A percentile compares a stretch with the other conserved stretches of the same genome.
Conservation (phyloP, 2,329 filamentous ascomycete genomes). For the Apiospora pterosperma region DNA sequence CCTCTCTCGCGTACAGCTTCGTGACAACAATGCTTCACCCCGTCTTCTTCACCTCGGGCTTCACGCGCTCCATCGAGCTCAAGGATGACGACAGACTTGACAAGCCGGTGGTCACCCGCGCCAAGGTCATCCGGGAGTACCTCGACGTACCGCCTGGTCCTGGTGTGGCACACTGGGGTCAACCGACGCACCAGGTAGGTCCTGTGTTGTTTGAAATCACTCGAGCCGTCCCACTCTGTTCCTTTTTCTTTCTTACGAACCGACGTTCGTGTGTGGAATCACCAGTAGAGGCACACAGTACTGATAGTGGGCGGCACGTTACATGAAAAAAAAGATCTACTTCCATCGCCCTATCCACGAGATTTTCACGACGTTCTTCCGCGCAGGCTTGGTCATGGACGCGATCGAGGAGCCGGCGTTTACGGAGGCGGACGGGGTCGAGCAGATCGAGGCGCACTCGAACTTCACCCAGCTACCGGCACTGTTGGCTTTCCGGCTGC, state of each 20-base stretch:
- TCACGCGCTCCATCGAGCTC: slow-evolving; percentile 35
- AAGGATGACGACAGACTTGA: slow-evolving; percentile 31
- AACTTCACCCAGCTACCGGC: slow-evolving; percentile 38
- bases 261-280: neutral
- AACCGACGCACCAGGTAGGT: slow-evolving; percentile 32
- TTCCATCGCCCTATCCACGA: slow-evolving; percentile 44
- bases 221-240: neutral
- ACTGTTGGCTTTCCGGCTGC: slow-evolving; percentile 29
- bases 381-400: slow-evolving; percentile 38
- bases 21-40: slow-evolving; percentile 46
- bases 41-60: slow-evolving; percentile 44
- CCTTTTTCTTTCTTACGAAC: neutral
- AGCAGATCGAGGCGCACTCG: slow-evolving; percentile 28
- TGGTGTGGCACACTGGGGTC: slow-evolving; percentile 32
- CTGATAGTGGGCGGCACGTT: neutral
- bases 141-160: slow-evolving; percentile 36
- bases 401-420: slow-evolving; percentile 45
- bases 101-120: slow-evolving; percentile 29
- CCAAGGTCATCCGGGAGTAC: slow-evolving; percentile 38
- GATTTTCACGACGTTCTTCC: slow-evolving; percentile 41
- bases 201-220: neutral
- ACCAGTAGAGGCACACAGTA: neutral
- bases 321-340: slow-evolving; percentile 23
- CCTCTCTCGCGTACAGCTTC: slow-evolving; percentile 29
- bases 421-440: slow-evolving; percentile 27